Base-by-base conservation (phyloP, 2,329 filamentous ascomycete genomes). In the Onygenales sp. region DNA sequence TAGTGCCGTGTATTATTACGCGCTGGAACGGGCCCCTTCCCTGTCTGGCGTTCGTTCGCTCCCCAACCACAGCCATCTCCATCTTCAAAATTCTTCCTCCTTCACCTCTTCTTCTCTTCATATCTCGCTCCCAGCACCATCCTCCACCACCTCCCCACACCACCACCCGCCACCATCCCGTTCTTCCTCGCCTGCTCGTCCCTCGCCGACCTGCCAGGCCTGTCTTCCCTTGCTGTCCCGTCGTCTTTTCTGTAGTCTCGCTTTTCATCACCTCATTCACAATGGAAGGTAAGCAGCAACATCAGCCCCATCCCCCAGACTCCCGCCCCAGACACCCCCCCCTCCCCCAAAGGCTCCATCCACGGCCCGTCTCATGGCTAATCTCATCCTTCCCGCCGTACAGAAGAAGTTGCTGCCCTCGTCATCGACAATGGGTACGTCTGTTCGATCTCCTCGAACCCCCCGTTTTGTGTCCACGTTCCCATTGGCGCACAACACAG, bases 371-470 rank as follows among this genome's bases (percentile, higher is more conserved):
- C 53, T 54, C 54, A 48, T 51, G 48, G 66, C 72, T 75, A 65
- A 75, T 81, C 63, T 80, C 70, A 36, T 62, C 57, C 63, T 52
- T 64, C 72, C 59, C 66, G 60, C 58, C 59, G 61, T 78, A 77
- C 74, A 97, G 93, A 98, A 85, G 93, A 98, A 89, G 93, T 98
- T 79, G 93, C 93, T 78, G 93, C 93, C 78, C 91, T 98, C 89
- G 93, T 98, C 79, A 97, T 98, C 81, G 93, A 98, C 91, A 98
- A 98, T 97, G 93, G 93, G 93, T 98, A 92, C 89, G 91, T 81
- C 78, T 69, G 65, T 62, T 64, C 63, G 66, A 62, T 65, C 64
- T 58, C 58, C 58, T 61, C 57, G 44, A 50, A 58, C 58, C 55
- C 55, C 46, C 52, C 11, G 32, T 47, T 47, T 33, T 38, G 46